phyloP scores from a whole-genome alignment of 805 yeast species.

The Starmerella stigmatis region DNA sequence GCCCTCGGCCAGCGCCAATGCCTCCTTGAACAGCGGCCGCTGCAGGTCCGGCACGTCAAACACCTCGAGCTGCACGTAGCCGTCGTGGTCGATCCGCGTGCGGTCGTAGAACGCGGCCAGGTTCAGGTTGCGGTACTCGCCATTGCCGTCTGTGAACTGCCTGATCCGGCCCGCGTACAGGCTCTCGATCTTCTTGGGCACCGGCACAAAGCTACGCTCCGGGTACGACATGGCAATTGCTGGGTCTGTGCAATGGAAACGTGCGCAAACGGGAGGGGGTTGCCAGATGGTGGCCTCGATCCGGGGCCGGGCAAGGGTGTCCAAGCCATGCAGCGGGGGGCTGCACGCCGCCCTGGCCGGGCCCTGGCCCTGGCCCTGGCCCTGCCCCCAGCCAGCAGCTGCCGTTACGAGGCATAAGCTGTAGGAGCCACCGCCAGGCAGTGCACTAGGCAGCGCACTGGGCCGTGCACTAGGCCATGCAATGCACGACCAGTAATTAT shows the following conservation, averaged over 20 bases:
- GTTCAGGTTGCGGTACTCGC: slow-evolving; percentile 60
- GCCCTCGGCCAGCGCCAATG: slow-evolving; percentile 42
- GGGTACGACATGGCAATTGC: slow-evolving; percentile 29
- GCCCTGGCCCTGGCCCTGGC: too few species aligned
- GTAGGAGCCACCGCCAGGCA: too few species aligned
- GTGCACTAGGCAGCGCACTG: too few species aligned
- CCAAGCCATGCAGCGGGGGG: slow-evolving; percentile 5
- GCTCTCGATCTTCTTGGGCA: slow-evolving; percentile 64
- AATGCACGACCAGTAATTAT: too few species aligned
- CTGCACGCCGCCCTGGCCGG: slow-evolving; percentile 3
- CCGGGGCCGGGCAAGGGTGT: not conserved
- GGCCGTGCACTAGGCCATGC: too few species aligned
- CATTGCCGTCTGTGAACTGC: slow-evolving; percentile 63
- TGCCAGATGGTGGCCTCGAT: not conserved
- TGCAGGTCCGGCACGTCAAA: slow-evolving; percentile 63
- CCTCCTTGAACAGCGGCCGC: slow-evolving; percentile 54
- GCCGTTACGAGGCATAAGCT: too few species aligned
- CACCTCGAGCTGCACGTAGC: slow-evolving; percentile 48
- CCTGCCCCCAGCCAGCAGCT: not conserved
- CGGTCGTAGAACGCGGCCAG: slow-evolving; percentile 71
- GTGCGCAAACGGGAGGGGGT: not conserved
- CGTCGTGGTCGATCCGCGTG: slow-evolving; percentile 41
- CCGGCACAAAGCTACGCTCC: slow-evolving; percentile 43
- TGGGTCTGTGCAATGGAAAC: too few species aligned
- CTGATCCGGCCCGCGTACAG: slow-evolving; percentile 63